A percentile compares a stretch with the other conserved stretches of the same genome.
Conservation (phyloP, 2,329 filamentous ascomycete genomes). For the Penicillium freii region DNA sequence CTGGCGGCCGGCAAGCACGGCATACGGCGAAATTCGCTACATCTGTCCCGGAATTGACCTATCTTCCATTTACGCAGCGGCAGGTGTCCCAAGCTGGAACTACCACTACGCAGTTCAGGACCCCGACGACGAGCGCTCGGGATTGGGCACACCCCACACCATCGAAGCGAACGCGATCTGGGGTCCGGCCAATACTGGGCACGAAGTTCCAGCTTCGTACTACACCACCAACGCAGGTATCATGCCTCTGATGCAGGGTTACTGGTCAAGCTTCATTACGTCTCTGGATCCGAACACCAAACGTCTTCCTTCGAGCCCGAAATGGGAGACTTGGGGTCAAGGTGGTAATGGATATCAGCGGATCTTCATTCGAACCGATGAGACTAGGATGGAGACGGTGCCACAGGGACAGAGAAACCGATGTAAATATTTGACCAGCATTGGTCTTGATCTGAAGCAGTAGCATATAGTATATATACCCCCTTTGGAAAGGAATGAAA, state of each 20-base stretch:
- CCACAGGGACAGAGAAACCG: conserved; percentile 40
- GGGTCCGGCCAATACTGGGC: conserved; percentile 57
- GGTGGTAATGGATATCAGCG: conserved; percentile 33
- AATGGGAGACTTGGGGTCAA: conserved; percentile 51
- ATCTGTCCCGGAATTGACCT: conserved; percentile 62
- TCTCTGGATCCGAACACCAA: conserved; percentile 63
- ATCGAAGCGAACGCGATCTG: conserved; percentile 67
- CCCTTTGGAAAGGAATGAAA: background rate
- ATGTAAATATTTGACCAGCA: conserved; percentile 52
- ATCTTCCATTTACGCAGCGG: conserved; percentile 42
- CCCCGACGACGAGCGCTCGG: conserved; percentile 50
- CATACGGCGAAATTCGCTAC: conserved; percentile 65
- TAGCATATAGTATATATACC: conserved; percentile 24
- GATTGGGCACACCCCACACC: conserved; percentile 65
- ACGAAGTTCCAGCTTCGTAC: conserved; percentile 56
- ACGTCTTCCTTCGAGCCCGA: conserved; percentile 47
- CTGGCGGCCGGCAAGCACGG: conserved; percentile 59
- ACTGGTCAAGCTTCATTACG: conserved; percentile 73
- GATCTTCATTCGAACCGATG: conserved; percentile 46
- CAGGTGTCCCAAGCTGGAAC: conserved; percentile 54
- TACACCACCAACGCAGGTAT: conserved; percentile 55
- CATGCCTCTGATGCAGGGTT: conserved; percentile 62
- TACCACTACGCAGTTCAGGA: conserved; percentile 71
- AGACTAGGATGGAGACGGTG: conserved; percentile 50
- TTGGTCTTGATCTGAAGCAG: conserved; percentile 51